phyloP scores from a whole-genome alignment of 1,284 basidiomycete species.

The Exobasidium cylindrosporum region DNA sequence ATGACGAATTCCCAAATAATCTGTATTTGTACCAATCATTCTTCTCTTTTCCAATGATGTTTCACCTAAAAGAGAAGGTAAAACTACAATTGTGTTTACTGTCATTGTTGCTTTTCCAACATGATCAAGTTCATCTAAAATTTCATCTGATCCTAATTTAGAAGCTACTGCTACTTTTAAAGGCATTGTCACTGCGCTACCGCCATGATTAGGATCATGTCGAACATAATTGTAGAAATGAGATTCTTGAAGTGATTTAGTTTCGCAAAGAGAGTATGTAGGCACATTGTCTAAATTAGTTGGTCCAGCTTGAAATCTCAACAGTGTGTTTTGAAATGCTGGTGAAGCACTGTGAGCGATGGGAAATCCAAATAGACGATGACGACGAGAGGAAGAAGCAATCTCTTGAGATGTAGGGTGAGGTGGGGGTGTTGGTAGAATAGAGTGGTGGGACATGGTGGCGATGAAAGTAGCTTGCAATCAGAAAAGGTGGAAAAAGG shows the following conservation, averaged over 20 bases:
- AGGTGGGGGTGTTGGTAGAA: slow-evolving; percentile 14
- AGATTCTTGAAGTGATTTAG: slow-evolving; percentile 27
- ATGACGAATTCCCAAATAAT: slow-evolving; percentile 34
- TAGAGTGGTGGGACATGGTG: no score
- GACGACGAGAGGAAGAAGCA: slow-evolving; percentile 22
- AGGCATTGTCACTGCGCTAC: slow-evolving; percentile 36
- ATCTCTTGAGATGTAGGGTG: slow-evolving; percentile 32
- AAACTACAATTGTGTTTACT: slow-evolving; percentile 38
- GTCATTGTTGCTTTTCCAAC: slow-evolving; percentile 29
- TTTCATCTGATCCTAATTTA: slow-evolving; percentile 19
- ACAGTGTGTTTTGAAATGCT: slow-evolving; percentile 36
- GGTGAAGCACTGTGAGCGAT: slow-evolving; percentile 41
- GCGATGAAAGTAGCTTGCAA: no score
- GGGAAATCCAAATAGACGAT: slow-evolving; percentile 35
- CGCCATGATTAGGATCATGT: slow-evolving; percentile 30
- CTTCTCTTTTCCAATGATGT: slow-evolving; percentile 16
- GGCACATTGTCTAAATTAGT: slow-evolving; percentile 17
- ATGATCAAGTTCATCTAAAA: slow-evolving; percentile 34
- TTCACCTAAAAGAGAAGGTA: slow-evolving; percentile 15
- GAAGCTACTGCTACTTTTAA: slow-evolving; percentile 33
- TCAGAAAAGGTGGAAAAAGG: no score
- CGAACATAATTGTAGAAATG: slow-evolving; percentile 25
- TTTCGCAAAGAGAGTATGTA: slow-evolving; percentile 35
- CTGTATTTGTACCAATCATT: slow-evolving; percentile 42
- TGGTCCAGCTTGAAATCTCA: slow-evolving; percentile 15